Evolutionary conservation across 2,329 filamentous ascomycete species (phyloP), one percentile per base, ranked within the genome.

Genomic region (Aureobasidium leucospermi): DNA sequence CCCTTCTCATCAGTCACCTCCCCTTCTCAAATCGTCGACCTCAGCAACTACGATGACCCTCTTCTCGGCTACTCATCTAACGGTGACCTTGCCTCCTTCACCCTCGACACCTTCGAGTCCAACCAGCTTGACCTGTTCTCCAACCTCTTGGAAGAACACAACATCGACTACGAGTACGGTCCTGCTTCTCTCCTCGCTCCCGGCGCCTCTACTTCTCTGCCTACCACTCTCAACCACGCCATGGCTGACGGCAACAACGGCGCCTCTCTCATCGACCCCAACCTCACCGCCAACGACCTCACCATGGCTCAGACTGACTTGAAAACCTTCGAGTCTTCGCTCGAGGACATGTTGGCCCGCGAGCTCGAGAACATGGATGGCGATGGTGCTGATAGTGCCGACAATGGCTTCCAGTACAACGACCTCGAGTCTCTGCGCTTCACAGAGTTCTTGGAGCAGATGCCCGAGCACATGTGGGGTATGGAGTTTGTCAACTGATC

Each of bases 391-490:
- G n/a, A 13, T 23, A 46, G 46, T 9, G 38, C n/a, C n/a, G 46
- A 43, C 2, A 43, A 53, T 6, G 58, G 58, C 23, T 41, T 43
- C 41, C 32, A 45, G 28, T 57, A 60, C 49, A 57, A 55, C 28
- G 42, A 56, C 34, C 29, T 55, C 19, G 59, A 57, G 59, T 47
- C 59, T 39, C 49, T 56, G 51, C 59, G 59, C 36, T 60, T 60
- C 38, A 55, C 49, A 31, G 52, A 57, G 34, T 56, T 60, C 28
- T 29, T 60, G 23, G 59, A 56, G 42, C 49, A 60, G 36, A 60
- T 60, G 59, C 59, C 59, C 16, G 49, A 60, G 49, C 49, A 60
- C 34, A 57, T 56, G 59, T 60, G 59, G 59, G 59, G 49, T 36
- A 56, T 57, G 49, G 52, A 60, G 43, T 60, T 60, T 31, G 51